Conservation (phyloP, 352 stramenopile genomes). For the Phytophthora idaei region DNA sequence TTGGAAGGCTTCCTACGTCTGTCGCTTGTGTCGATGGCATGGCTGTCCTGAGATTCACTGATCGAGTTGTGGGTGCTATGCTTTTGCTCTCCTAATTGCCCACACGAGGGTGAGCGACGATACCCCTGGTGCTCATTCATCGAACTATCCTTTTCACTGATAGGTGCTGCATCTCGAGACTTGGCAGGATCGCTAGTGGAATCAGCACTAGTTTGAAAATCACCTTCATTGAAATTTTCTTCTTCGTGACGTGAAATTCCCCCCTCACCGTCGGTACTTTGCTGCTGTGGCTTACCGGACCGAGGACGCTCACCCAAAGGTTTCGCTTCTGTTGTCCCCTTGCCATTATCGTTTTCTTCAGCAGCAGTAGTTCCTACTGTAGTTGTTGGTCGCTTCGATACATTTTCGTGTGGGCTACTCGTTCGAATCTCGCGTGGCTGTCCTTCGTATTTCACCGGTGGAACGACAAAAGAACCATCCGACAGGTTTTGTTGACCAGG, state of each 20-base stretch:
- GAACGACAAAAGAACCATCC: not conserved
- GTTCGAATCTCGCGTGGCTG: not conserved
- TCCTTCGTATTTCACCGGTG: not conserved
- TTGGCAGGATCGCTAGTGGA: not conserved
- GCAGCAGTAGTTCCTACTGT: not conserved
- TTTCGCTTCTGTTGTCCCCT: not conserved
- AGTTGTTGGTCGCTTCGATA: not conserved
- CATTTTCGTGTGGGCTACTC: not conserved
- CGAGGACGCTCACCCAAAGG: not conserved
- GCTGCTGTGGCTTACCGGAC: not conserved
- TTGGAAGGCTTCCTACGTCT: too few species aligned
- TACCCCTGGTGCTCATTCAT: too few species aligned
- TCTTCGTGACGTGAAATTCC: not conserved
- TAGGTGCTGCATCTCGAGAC: too few species aligned
- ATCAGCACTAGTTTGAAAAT: not conserved
- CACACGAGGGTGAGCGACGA: too few species aligned
- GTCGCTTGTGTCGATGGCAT: too few species aligned
- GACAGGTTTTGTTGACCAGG: not conserved
- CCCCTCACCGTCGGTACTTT: not conserved
- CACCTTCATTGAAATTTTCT: not conserved
- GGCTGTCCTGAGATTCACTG: too few species aligned
- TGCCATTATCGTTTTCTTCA: not conserved
- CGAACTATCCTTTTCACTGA: too few species aligned
- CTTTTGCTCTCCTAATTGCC: too few species aligned
- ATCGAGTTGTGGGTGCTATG: too few species aligned